These are phyloP conservation scores for Trypanosoma mega DNA, from an alignment of 208 protist genomes.

Conservation along the genomic window DNA sequence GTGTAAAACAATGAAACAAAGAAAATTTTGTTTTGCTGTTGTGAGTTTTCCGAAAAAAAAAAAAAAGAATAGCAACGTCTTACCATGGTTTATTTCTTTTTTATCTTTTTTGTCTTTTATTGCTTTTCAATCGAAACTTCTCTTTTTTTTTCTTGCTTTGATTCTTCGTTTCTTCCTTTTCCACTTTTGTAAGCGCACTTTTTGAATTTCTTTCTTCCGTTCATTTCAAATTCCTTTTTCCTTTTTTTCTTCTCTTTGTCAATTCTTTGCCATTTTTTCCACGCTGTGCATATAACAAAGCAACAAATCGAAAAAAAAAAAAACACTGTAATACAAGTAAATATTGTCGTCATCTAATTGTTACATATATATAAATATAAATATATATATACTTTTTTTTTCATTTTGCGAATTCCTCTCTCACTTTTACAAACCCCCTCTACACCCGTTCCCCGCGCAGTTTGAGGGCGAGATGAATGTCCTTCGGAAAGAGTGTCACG, in stretches of 20 bases:
- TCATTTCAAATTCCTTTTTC: too few species aligned
- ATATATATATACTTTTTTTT: conserved; percentile 7
- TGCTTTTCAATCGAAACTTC: too few species aligned
- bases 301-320: conserved; percentile 13
- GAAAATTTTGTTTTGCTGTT: too few species aligned
- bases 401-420: background rate
- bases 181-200: too few species aligned
- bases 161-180: conserved; percentile 11
- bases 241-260: too few species aligned
- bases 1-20: too few species aligned
- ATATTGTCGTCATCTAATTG: background rate
- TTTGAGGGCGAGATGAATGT: conserved; percentile 97
- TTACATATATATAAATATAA: background rate
- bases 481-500: conserved; percentile 99
- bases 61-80: too few species aligned
- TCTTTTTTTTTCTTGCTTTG: conserved; percentile 9
- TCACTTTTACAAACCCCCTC: conserved; percentile 6
- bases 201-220: too few species aligned
- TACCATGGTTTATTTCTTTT: too few species aligned
- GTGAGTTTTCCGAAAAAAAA: too few species aligned
- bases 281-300: background rate
- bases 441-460: conserved; percentile 94
- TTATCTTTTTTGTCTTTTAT: too few species aligned
- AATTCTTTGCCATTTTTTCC: background rate
- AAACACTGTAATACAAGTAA: background rate